phyloP scores from a whole-genome alignment of 192 early-diverging fungal species.

The Chytriomyces hyalinus region DNA sequence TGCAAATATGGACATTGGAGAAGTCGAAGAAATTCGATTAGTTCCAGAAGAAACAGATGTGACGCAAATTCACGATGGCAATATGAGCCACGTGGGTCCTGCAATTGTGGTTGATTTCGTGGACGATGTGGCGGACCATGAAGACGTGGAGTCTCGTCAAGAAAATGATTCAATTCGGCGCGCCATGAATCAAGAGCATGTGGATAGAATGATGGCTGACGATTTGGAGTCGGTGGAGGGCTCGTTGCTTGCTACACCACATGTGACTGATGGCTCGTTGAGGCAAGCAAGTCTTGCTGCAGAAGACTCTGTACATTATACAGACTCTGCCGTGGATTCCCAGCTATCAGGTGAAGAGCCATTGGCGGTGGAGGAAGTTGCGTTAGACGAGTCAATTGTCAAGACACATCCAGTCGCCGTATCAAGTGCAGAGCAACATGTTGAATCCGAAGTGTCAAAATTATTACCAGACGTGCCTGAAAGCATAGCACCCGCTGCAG shows the following conservation, averaged over 20 bases:
- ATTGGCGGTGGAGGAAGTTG: not conserved
- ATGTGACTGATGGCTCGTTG: not conserved
- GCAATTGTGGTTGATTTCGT: not conserved
- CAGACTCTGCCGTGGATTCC: not conserved
- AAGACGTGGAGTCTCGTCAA: not conserved
- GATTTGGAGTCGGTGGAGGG: not conserved
- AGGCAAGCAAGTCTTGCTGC: not conserved
- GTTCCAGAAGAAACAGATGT: not conserved
- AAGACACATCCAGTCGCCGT: too few species aligned
- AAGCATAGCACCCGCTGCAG: not conserved
- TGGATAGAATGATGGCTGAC: conserved; percentile 11
- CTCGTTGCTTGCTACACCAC: not conserved
- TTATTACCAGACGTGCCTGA: too few species aligned
- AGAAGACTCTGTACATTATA: not conserved
- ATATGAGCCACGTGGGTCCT: not conserved
- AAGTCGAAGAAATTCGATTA: not conserved
- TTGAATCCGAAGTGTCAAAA: too few species aligned
- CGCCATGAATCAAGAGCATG: conserved; percentile 8
- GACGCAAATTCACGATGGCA: not conserved
- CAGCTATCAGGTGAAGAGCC: not conserved
- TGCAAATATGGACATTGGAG: not conserved
- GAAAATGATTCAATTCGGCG: not conserved
- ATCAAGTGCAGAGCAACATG: too few species aligned
- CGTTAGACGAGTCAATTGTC: too few species aligned
- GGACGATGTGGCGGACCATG: not conserved